Base-by-base conservation (phyloP, 2,329 filamentous ascomycete species). In the Chaetomiaceae sp. region DNA sequence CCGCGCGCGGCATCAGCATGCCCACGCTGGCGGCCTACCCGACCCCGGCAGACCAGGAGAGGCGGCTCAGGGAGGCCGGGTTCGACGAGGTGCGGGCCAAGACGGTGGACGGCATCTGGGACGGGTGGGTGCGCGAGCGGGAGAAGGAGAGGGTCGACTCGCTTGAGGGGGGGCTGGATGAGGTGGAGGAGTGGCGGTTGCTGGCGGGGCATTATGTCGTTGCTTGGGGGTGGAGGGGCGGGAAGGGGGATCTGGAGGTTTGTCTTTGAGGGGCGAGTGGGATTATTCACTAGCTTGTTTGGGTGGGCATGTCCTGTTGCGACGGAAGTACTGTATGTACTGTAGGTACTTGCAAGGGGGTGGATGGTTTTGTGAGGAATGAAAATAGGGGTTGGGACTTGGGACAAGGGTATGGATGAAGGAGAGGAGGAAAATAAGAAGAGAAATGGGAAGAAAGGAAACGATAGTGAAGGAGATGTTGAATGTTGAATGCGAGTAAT, bases 101-200 rank as follows among this genome's bases (percentile, higher is more conserved):
- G 46, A 62, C 56, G 25, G 55, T 64, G 13, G 61, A 63, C 20
- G 11, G 67, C n/a, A 80, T 96, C 33, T 96, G 88, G 85, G 78
- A 86, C 47, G 71, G 71, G 1, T 97, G 92, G 90, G 75, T 95
- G 3, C 65, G 67, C 0, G 66, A 75, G 1, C 73, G 74, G 2
- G 92, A 97, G 70, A 91, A 89, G 69, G 85, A 88, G 64, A 76
- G 91, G 43, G 82, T 97, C 1, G 86, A 91, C 58, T 70, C 73
- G 10, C 68, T 96, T 23, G 91, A 99, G 68, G 90, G 94, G 2
- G 57, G 94, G 64, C 70, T 99, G 57, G 94, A 99, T 71, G 94
- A 99, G 71, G 79, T 96, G 21, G 94, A 99, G 70, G 94, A 99
- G 72, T 95, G 94, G 87, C 78, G 86, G 64, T 70, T 99, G 61